These are phyloP conservation scores for Chrysoporthe austroafricana DNA, from an alignment of 2,329 filamentous ascomycete species.

Conservation along the genomic window DNA sequence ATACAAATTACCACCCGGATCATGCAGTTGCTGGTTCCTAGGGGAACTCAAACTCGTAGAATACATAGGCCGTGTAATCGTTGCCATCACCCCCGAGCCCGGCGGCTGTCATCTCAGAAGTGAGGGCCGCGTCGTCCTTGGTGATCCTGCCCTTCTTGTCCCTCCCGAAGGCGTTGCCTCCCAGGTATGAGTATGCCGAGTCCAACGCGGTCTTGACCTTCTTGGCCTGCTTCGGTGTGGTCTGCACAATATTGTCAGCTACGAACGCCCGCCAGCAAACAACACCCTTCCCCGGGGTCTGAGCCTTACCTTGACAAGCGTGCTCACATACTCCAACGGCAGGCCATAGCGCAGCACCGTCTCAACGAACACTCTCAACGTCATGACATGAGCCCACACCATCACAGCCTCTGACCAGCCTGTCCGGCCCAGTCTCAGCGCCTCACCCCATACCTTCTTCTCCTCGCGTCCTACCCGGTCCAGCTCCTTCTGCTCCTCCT, in stretches of 20 bases:
- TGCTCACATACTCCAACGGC: conserved; percentile 86
- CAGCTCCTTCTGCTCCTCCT: conserved; percentile 87
- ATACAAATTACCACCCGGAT: conserved; percentile 13
- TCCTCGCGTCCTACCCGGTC: conserved; percentile 83
- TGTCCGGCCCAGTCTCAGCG: conserved; percentile 82
- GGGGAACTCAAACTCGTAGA: conserved; percentile 88
- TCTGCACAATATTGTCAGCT: conserved; percentile 54
- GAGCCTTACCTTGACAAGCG: conserved; percentile 75
- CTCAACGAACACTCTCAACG: conserved; percentile 93
- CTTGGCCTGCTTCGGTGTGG: conserved; percentile 77
- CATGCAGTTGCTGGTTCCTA: conserved; percentile 31
- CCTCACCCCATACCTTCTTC: conserved; percentile 90
- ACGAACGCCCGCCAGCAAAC: too few species aligned
- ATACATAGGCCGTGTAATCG: conserved; percentile 96
- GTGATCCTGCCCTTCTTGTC: conserved; percentile 93
- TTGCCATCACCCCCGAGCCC: conserved; percentile 70
- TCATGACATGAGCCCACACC: conserved; percentile 92
- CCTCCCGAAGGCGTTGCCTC: conserved; percentile 88
- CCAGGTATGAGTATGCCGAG: conserved; percentile 84
- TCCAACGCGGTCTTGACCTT: conserved; percentile 83
- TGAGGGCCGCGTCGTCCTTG: conserved; percentile 82
- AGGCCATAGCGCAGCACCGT: conserved; percentile 95
- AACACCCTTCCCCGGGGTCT: not conserved
- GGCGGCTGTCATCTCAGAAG: conserved; percentile 82
- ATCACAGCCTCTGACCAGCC: conserved; percentile 96